Percentiles rank a stretch among this genome's conserved stretches.
phyloP scores from a whole-genome alignment of 371 early-diverging fungal genomes.

The Choanephora cucurbitarum region DNA sequence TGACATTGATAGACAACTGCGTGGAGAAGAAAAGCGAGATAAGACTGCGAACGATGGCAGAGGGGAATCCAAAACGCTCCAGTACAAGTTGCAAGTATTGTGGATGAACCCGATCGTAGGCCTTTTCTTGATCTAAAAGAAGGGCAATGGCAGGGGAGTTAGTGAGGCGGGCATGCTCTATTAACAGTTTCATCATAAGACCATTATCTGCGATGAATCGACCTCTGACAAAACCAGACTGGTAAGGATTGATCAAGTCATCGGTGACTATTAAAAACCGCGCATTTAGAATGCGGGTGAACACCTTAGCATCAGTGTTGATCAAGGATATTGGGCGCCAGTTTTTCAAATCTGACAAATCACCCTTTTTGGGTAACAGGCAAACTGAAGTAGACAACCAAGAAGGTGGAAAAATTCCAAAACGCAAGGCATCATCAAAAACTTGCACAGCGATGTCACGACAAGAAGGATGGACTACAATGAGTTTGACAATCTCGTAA shows the following conservation, averaged over 20 bases:
- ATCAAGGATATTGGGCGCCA: too few species aligned
- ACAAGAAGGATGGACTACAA: too few species aligned
- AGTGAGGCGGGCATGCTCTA: slow-evolving; percentile 10
- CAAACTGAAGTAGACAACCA: slow-evolving; percentile 33
- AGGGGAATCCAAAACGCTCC: slow-evolving; percentile 12
- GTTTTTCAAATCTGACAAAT: too few species aligned
- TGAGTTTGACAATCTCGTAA: slow-evolving; percentile 14
- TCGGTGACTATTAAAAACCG: background rate
- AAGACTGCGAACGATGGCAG: slow-evolving; percentile 3
- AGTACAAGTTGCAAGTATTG: slow-evolving; percentile 4
- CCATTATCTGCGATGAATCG: slow-evolving; percentile 18
- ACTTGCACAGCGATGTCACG: slow-evolving; percentile 5
- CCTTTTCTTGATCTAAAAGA: too few species aligned
- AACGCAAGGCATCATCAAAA: slow-evolving; percentile 19
- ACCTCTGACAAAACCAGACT: slow-evolving; percentile 7
- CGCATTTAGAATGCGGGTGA: slow-evolving; percentile 22
- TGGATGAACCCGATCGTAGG: too few species aligned
- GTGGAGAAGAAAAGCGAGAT: slow-evolving; percentile 6
- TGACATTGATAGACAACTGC: too few species aligned
- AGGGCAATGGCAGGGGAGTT: slow-evolving; percentile 1
- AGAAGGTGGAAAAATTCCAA: slow-evolving; percentile 18
- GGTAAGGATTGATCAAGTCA: slow-evolving; percentile 3
- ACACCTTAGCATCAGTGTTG: too few species aligned
- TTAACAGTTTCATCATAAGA: background rate
- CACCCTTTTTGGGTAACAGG: too few species aligned